Evolutionary conservation across 1,284 basidiomycete genomes (phyloP).

Genomic region (Papiliotrema fonsecae): DNA sequence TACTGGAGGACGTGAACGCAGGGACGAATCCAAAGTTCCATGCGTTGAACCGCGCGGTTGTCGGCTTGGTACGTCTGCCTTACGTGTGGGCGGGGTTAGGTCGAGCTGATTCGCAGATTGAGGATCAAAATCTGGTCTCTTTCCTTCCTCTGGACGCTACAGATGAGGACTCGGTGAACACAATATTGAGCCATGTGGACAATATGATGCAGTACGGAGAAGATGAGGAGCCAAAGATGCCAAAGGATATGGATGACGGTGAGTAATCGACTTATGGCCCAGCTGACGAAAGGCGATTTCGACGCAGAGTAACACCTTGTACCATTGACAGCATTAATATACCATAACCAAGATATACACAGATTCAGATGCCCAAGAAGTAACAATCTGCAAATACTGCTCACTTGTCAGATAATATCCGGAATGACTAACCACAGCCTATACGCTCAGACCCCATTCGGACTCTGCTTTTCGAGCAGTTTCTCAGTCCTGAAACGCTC

Average conservation of each 20-base stretch:
- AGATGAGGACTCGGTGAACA: conserved; percentile 81
- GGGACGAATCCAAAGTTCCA: conserved; percentile 82
- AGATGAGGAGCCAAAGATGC: conserved; percentile 82
- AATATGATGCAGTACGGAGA: conserved; percentile 96
- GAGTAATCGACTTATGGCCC: conserved; percentile 45
- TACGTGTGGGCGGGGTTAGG: conserved; percentile 1
- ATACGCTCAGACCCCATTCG: no score
- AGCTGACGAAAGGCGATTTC: conserved; percentile 19
- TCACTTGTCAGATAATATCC: no score
- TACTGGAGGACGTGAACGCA: conserved; percentile 63
- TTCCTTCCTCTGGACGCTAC: conserved; percentile 94
- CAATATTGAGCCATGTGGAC: conserved; percentile 90
- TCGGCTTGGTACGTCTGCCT: conserved; percentile 67
- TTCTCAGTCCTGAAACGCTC: conserved; percentile 42
- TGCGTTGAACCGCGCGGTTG: conserved; percentile 88
- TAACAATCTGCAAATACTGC: no score
- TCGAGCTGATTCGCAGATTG: conserved; percentile 60
- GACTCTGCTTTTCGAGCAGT: conserved; percentile 17
- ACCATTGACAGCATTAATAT: conserved; percentile 1
- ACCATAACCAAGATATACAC: no score
- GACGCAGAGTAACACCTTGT: conserved; percentile 5
- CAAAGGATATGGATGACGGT: conserved; percentile 81
- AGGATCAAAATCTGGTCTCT: conserved; percentile 95
- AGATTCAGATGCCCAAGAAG: no score
- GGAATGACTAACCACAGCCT: no score